Evolutionary conservation across 1,284 basidiomycete species (phyloP), one percentile per base, ranked within the genome.

Genomic region (Fomes fomentarius): DNA sequence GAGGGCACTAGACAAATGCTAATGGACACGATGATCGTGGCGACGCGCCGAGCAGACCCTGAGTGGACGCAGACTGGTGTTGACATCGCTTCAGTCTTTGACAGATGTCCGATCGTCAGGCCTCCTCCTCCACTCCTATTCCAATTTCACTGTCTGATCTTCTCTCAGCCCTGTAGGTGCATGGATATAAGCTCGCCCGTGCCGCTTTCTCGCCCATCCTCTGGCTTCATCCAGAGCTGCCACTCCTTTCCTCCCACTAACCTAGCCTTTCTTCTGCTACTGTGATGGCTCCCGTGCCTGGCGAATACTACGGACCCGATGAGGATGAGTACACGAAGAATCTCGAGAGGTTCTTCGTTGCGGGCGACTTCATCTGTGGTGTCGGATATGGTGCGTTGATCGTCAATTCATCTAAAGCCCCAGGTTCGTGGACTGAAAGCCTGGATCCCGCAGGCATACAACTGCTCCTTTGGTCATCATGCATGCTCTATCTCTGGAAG

Each of bases 401-500:
- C 7, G 9, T 37, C 35, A 4, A 17, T 9, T 15, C n/a, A n/a
- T n/a, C n/a, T n/a, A n/a, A n/a, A n/a, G n/a, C n/a, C n/a, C n/a
- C n/a, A n/a, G n/a, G n/a, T n/a, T n/a, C n/a, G n/a, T n/a, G n/a
- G n/a, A n/a, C n/a, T n/a, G n/a, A n/a, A n/a, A n/a, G n/a, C n/a
- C n/a, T n/a, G n/a, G n/a, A n/a, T n/a, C n/a, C 11, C 12, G 15
- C 44, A 74, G 76, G 76, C 14, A 64, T 75, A 3, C 74, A 78
- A 47, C 51, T 76, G 12, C 65, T 76, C 9, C 63, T 79, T 14
- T 78, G 67, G 53, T 57, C 63, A 10, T 65, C 63, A 15, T 79
- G 76, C 51, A 71, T 69, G 0, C 44, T 60, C 21, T 76, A 71
- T 50, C 69, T 79, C 3, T 77, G 76, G 76, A 69, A 62, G n/a